Conservation (phyloP, 441 rosid genomes). For the Mallotus repandus region DNA sequence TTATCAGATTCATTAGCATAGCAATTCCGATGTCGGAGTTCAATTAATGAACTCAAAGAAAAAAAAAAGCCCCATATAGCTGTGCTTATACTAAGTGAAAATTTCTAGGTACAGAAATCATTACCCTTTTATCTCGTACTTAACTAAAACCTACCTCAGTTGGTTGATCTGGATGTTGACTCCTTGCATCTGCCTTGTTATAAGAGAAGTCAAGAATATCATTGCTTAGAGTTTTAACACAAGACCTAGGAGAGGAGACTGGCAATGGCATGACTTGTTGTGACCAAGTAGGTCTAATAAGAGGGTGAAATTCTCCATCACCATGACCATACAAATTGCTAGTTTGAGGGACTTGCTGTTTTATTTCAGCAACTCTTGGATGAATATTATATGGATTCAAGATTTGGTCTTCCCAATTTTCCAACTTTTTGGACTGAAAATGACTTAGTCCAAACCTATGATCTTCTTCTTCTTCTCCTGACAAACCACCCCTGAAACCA, state of each 20-base stretch:
- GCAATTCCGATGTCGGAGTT: too few species aligned
- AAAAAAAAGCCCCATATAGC: too few species aligned
- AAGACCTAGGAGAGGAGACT: slow-evolving; percentile 63
- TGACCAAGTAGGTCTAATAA: slow-evolving; percentile 37
- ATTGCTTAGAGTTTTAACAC: slow-evolving; percentile 60
- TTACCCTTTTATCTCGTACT: neutral
- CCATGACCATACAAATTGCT: slow-evolving; percentile 43
- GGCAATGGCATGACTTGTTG: slow-evolving; percentile 36
- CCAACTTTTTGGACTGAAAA: slow-evolving; percentile 44
- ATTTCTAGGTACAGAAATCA: neutral
- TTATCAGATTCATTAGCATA: too few species aligned
- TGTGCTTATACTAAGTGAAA: too few species aligned
- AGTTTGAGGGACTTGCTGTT: slow-evolving; percentile 55
- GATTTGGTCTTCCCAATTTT: slow-evolving; percentile 49
- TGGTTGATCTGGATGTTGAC: slow-evolving; percentile 63
- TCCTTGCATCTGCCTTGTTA: slow-evolving; percentile 47
- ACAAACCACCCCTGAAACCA: slow-evolving; percentile 47
- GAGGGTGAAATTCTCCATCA: slow-evolving; percentile 34
- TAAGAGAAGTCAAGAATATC: slow-evolving; percentile 72
- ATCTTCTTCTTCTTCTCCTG: slow-evolving; percentile 45
- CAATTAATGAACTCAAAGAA: too few species aligned
- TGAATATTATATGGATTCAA: slow-evolving; percentile 21
- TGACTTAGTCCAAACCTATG: slow-evolving; percentile 36
- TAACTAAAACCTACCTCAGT: slow-evolving; percentile 49
- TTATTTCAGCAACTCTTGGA: slow-evolving; percentile 42